Evolutionary conservation across 441 rosid genomes (phyloP), one percentile per base, ranked within the genome.

Genomic region (Euphorbia celastroides): DNA sequence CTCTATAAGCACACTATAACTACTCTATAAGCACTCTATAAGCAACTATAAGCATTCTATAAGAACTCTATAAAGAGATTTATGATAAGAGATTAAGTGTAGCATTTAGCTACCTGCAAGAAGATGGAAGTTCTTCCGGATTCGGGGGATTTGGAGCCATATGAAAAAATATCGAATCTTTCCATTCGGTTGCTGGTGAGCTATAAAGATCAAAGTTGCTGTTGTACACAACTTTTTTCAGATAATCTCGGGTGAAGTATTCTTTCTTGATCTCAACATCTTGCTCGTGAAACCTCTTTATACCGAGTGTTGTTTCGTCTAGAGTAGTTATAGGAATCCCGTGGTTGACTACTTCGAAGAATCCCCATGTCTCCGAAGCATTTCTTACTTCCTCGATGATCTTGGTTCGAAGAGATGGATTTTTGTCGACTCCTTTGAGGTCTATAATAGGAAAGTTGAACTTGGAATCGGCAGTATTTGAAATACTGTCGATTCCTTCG

Each of bases 261-360:
- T 71, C 81, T 80, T 64, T 81, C 80, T 81, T 86, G 69, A 64
- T 52, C 27, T 83, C 80, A 65, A 64, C 62, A 5, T 77, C 73
- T 26, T 87, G 89, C 55, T 84, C 85, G 44, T 83, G 89, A 73
- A 85, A 85, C 42, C 67, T 46, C 30, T 74, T 69, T 3, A 78
- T 73, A 0, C 74, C 71, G 20, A 67, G 78, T 31, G 79, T n/a
- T 81, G 85, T 82, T 19, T 69, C 75, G 11, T 82, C 85, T 77
- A 83, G 68, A 19, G 74, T 75, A 46, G 58, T 16, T 3, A 44
- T 63, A 0, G 89, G 83, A 61, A 85, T 69, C 30, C 80, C 86
- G 67, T 87, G 88, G 61, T 84, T 82, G 38, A 83, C 73, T 36
- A 87, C 65, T 57, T 87, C 88, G 68, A 87, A 84, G 56, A 87